Evolutionary conservation across 768 basidiomycete species (phyloP).

Genomic region (Lentinula raphanica): DNA sequence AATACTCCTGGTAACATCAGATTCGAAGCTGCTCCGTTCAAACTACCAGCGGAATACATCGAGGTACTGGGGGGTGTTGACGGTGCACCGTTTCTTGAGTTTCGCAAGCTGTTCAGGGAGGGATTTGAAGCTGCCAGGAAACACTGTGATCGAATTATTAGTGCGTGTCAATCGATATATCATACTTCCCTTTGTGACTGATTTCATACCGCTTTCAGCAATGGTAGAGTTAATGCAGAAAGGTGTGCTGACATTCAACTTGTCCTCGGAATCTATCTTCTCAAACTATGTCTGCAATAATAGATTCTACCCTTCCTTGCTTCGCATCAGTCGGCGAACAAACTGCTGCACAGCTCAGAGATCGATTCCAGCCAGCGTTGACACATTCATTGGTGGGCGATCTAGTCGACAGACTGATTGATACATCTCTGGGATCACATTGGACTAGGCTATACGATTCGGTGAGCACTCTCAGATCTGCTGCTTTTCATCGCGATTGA

Average conservation of each 20-base stretch:
- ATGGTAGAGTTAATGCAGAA: slow-evolving; percentile 98
- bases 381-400: slow-evolving; percentile 82
- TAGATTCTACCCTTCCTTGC: slow-evolving; percentile 87
- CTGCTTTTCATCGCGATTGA: neutral
- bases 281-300: slow-evolving; percentile 6
- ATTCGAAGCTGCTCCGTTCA: slow-evolving; percentile 99
- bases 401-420: slow-evolving; percentile 85
- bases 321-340: slow-evolving; percentile 89
- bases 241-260: slow-evolving; percentile 38
- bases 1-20: slow-evolving; percentile 97
- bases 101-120: slow-evolving; percentile 82
- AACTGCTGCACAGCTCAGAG: slow-evolving; percentile 81
- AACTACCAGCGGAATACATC: slow-evolving; percentile 89
- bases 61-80: slow-evolving; percentile 90
- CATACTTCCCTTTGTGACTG: neutral
- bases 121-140: slow-evolving; percentile 93
- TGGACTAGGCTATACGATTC: slow-evolving; percentile 98
- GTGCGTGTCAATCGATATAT: slow-evolving; percentile 38
- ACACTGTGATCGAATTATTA: slow-evolving; percentile 94
- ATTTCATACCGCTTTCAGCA: slow-evolving; percentile 17
- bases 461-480: slow-evolving; percentile 36
- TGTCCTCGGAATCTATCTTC: neutral
- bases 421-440: slow-evolving; percentile 84
- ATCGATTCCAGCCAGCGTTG: slow-evolving; percentile 88
- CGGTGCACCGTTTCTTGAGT: slow-evolving; percentile 72